Conservation (phyloP, 2,329 filamentous ascomycete species). For the Fusarium begoniae region DNA sequence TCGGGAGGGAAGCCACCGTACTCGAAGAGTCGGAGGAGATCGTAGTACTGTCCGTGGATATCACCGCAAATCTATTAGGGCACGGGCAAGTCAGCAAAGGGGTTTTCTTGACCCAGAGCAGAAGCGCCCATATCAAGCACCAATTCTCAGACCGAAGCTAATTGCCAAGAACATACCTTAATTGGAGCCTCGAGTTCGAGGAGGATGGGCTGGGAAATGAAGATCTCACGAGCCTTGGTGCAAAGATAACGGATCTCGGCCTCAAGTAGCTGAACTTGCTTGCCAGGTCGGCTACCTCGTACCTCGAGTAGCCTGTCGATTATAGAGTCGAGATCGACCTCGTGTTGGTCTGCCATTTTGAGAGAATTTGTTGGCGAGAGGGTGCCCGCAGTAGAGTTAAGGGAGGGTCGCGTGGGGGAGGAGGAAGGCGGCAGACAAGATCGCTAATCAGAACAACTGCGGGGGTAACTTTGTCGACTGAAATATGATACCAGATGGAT, state of each 20-base stretch:
- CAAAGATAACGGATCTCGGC: slow-evolving; percentile 96
- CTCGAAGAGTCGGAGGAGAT: slow-evolving; percentile 95
- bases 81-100: slow-evolving; percentile 29
- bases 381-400: slow-evolving; percentile 52
- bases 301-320: slow-evolving; percentile 98
- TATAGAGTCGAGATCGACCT: slow-evolving; percentile 99
- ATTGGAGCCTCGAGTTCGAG: slow-evolving; percentile 98
- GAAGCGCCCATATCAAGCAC: background rate
- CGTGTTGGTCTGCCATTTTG: slow-evolving; percentile 74
- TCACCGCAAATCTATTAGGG: slow-evolving; percentile 89
- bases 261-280: slow-evolving; percentile 97
- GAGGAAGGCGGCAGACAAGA: slow-evolving; percentile 39
- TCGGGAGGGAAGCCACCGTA: slow-evolving; percentile 98
- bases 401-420: slow-evolving; percentile 39
- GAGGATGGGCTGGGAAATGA: slow-evolving; percentile 98
- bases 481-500: slow-evolving; percentile 44
- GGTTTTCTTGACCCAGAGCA: background rate
- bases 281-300: slow-evolving; percentile 95
- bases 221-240: slow-evolving; percentile 98
- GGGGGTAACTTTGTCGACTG: slow-evolving; percentile 39
- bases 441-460: slow-evolving; percentile 45
- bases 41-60: slow-evolving; percentile 99
- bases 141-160: slow-evolving; percentile 1
- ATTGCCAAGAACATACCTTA: slow-evolving; percentile 73
- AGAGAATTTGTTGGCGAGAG: slow-evolving; percentile 47